Percentiles rank a stretch among this genome's conserved stretches.
Evolutionary conservation across 2,329 filamentous ascomycete genomes (phyloP).

Genomic region (Lachnellula willkommii): DNA sequence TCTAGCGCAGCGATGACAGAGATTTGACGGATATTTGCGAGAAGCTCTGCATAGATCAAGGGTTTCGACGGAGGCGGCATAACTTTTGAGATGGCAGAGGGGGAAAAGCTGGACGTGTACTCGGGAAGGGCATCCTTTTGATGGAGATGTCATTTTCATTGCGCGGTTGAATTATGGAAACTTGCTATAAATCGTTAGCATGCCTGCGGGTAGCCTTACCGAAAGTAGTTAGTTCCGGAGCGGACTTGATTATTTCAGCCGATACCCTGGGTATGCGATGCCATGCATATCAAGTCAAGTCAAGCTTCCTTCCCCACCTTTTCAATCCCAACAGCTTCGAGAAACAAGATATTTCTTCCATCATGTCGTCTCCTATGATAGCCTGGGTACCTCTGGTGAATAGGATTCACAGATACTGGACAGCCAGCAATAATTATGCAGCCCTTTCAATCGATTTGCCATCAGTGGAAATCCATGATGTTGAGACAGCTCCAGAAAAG

Average conservation of each 20-base stretch:
- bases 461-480: slow-evolving; percentile 66
- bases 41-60: slow-evolving; percentile 57
- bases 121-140: background rate
- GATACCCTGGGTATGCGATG: too few relatives aligned
- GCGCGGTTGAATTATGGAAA: background rate
- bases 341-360: slow-evolving; percentile 15
- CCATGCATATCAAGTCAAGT: background rate
- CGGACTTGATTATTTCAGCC: background rate
- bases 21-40: slow-evolving; percentile 59
- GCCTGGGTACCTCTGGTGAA: slow-evolving; percentile 40
- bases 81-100: background rate
- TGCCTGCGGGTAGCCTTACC: background rate
- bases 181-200: background rate
- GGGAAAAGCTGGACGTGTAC: background rate
- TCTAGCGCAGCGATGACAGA: slow-evolving; percentile 51
- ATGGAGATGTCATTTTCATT: too few relatives aligned
- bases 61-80: slow-evolving; percentile 14
- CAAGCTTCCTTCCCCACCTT: slow-evolving; percentile 16
- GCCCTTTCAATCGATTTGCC: slow-evolving; percentile 50
- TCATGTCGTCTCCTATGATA: slow-evolving; percentile 38
- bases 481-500: slow-evolving; percentile 77
- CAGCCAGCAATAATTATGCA: slow-evolving; percentile 23
- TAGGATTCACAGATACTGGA: slow-evolving; percentile 33
- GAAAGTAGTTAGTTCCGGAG: background rate
- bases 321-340: slow-evolving; percentile 17